A percentile compares a stretch with the other conserved stretches of the same genome.
Evolutionary conservation across 495 filamentous ascomycete species (phyloP).

Genomic region (Penicillium pulvis): DNA sequence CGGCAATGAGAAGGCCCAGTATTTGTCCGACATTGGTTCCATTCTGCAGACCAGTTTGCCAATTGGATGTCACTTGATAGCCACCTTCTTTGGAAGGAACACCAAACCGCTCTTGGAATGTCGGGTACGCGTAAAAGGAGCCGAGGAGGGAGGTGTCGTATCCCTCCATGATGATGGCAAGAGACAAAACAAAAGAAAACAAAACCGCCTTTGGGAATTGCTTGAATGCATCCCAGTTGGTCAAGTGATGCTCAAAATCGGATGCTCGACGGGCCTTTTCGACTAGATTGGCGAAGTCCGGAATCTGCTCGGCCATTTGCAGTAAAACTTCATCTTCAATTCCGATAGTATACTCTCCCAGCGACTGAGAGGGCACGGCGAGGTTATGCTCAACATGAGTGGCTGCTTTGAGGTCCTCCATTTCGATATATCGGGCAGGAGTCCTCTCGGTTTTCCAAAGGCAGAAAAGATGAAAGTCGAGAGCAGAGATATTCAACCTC

Average conservation of each 20-base stretch:
- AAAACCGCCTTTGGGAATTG: constrained; percentile 37
- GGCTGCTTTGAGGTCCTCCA: constrained; percentile 13
- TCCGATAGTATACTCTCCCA: constrained; percentile 16
- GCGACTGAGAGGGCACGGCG: constrained; percentile 12
- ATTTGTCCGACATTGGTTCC: constrained; percentile 58
- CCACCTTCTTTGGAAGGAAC: constrained; percentile 22
- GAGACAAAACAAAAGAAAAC: constrained; percentile 39
- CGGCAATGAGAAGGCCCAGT: constrained; percentile 65
- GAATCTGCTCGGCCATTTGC: constrained; percentile 20
- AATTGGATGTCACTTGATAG: constrained; percentile 45
- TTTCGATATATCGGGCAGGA: not conserved
- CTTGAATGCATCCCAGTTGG: not conserved
- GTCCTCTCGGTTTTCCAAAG: not conserved
- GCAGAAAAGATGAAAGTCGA: not conserved
- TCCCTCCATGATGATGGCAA: constrained; percentile 44
- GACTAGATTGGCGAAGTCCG: constrained; percentile 15
- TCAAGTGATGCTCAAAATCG: constrained; percentile 5
- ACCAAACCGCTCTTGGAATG: constrained; percentile 26
- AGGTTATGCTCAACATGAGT: constrained; percentile 13
- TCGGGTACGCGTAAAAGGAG: constrained; percentile 20
- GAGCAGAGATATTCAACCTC: not conserved
- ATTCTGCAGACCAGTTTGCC: constrained; percentile 68
- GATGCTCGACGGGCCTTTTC: constrained; percentile 13
- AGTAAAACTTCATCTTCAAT: constrained; percentile 20
- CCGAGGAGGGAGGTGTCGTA: constrained; percentile 39